Evolutionary conservation across 2,329 filamentous ascomycete species (phyloP).

Genomic region (Biscogniauxia mediterranea): DNA sequence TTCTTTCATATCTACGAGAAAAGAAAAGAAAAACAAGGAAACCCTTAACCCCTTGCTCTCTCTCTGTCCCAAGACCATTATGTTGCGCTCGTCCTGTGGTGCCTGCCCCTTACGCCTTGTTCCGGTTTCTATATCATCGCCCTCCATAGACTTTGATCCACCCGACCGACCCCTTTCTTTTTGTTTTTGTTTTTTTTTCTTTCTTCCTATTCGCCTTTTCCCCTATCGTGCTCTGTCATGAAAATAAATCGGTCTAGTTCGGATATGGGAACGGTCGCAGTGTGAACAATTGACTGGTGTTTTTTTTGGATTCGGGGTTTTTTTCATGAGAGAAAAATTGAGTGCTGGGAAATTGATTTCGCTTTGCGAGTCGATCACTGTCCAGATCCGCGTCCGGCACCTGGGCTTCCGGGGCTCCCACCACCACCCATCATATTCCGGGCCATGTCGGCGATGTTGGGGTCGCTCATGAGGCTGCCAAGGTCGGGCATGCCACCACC

Average conservation of each 20-base stretch:
- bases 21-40: too few species aligned
- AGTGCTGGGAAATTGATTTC: constrained; percentile 1
- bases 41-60: too few species aligned
- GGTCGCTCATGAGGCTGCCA: constrained; percentile 83
- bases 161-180: background rate
- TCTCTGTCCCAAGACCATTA: too few species aligned
- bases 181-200: too few species aligned
- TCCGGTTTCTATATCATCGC: background rate
- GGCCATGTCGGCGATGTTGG: constrained; percentile 82
- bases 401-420: constrained; percentile 19
- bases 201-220: background rate
- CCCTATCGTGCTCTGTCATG: background rate
- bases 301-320: too few species aligned
- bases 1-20: too few species aligned
- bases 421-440: constrained; percentile 36
- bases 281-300: too few species aligned
- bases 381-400: constrained; percentile 18
- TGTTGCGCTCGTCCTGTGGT: background rate
- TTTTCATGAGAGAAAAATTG: background rate
- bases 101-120: background rate
- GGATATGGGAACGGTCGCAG: too few species aligned
- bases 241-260: background rate
- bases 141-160: too few species aligned
- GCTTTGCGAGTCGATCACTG: constrained; percentile 14
- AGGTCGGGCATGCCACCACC: constrained; percentile 91